Evolutionary conservation across 2,329 filamentous ascomycete species (phyloP).

Genomic region (Aspergillus uvarum): DNA sequence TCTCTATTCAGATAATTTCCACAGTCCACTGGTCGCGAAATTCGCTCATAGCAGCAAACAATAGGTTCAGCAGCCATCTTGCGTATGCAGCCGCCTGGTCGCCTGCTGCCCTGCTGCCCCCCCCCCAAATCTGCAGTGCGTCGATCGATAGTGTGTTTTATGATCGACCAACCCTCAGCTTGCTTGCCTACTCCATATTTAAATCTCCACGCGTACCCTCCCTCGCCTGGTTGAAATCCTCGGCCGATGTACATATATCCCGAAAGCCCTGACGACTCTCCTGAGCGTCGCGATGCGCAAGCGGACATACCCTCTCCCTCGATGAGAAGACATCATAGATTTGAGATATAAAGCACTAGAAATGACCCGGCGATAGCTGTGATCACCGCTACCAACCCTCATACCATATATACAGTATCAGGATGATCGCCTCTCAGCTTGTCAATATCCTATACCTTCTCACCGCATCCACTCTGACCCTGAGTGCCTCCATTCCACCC

Average conservation of each 20-base stretch:
- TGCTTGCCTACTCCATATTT: background rate
- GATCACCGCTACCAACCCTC: background rate
- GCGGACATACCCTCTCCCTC: background rate
- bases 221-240: background rate
- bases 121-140: background rate
- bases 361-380: background rate
- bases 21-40: background rate
- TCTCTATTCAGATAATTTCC: background rate
- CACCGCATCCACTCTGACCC: background rate
- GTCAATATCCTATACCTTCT: background rate
- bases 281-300: background rate
- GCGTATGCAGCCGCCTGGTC: background rate
- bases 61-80: background rate
- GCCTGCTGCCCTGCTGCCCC: background rate
- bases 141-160: background rate
- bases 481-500: background rate
- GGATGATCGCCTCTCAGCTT: background rate
- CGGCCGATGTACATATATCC: background rate
- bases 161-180: background rate
- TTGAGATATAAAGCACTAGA: background rate
- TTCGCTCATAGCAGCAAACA: constrained; percentile 4
- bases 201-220: background rate
- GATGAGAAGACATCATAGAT: background rate
- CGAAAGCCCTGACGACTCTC: background rate
- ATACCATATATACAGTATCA: background rate